Evolutionary conservation across 306 rosid species (phyloP).

Genomic region (Cucurbita ficifolia): DNA sequence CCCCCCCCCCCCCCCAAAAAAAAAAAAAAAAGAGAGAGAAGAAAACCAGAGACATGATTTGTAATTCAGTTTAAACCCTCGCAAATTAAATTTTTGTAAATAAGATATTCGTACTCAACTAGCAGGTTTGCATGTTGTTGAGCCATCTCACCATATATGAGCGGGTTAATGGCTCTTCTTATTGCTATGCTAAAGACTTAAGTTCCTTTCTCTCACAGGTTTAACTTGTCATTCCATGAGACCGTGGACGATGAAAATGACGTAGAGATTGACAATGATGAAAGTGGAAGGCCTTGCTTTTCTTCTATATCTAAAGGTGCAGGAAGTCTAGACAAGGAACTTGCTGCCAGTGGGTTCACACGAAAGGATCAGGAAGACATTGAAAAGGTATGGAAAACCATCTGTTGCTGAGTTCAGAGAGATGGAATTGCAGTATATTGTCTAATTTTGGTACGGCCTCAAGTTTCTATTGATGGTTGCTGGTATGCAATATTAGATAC

Average conservation of each 20-base stretch:
- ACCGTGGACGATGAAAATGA: conserved; percentile 34
- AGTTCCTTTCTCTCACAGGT: conserved; percentile 35
- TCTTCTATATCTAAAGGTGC: conserved; percentile 42
- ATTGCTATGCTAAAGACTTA: background rate
- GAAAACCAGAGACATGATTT: background rate
- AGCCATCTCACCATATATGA: background rate
- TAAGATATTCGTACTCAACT: background rate
- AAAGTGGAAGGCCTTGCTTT: conserved; percentile 45
- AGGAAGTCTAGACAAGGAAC: conserved; percentile 72
- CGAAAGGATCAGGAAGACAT: conserved; percentile 62
- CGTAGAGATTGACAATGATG: conserved; percentile 33
- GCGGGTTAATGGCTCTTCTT: background rate
- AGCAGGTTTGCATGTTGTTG: background rate
- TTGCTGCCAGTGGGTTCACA: conserved; percentile 86
- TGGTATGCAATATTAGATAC: background rate
- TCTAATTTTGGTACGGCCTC: background rate
- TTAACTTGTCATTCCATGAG: conserved; percentile 51
- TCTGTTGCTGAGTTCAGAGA: background rate
- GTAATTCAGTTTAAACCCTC: background rate
- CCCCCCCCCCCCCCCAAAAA: too few species aligned
- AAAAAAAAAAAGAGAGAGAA: too few species aligned
- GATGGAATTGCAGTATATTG: background rate
- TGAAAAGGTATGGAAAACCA: conserved; percentile 38
- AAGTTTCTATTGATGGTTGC: background rate
- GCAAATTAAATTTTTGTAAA: background rate